These are phyloP conservation scores for Ramichloridium luteum DNA, from an alignment of 2,329 filamentous ascomycete species.

Conservation along the genomic window DNA sequence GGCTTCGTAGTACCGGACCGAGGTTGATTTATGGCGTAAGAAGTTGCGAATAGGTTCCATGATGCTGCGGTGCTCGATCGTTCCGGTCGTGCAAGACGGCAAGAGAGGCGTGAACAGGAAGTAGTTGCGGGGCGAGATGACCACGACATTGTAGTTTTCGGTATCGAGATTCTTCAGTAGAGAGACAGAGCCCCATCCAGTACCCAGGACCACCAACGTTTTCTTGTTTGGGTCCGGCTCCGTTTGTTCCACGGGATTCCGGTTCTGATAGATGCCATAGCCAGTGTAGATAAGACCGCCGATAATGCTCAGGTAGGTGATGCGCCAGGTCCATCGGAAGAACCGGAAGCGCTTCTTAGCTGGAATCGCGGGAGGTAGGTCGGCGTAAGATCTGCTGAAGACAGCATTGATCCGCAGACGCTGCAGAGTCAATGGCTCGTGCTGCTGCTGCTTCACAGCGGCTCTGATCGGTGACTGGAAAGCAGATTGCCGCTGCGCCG, in stretches of 20 bases:
- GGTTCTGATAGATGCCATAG: slow-evolving; percentile 72
- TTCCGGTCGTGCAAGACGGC: slow-evolving; percentile 92
- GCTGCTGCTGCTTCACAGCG: slow-evolving; percentile 6
- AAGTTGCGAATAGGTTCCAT: slow-evolving; percentile 99
- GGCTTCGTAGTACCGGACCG: slow-evolving; percentile 95
- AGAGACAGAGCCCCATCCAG: slow-evolving; percentile 91
- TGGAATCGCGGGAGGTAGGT: slow-evolving; percentile 21
- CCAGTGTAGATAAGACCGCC: slow-evolving; percentile 58
- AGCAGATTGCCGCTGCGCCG: slow-evolving; percentile 7
- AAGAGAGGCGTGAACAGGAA: slow-evolving; percentile 98
- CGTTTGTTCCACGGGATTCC: slow-evolving; percentile 68
- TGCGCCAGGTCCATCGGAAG: slow-evolving; percentile 71
- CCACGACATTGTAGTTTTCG: slow-evolving; percentile 91
- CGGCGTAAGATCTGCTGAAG: slow-evolving; percentile 23
- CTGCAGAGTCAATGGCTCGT: slow-evolving; percentile 2
- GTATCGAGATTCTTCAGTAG: slow-evolving; percentile 98
- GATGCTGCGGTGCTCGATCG: slow-evolving; percentile 97
- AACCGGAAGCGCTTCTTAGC: slow-evolving; percentile 43
- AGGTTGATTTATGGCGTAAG: slow-evolving; percentile 82
- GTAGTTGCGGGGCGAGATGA: slow-evolving; percentile 97
- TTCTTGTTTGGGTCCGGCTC: slow-evolving; percentile 82
- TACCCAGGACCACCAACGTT: slow-evolving; percentile 88
- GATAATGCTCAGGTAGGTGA: slow-evolving; percentile 64
- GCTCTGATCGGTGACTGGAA: slow-evolving; percentile 13
- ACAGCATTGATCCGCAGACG: slow-evolving; percentile 8